These are phyloP conservation scores for Chlorella sorokiniana DNA, from an alignment of 139 green algal genomes.

Conservation along the genomic window DNA sequence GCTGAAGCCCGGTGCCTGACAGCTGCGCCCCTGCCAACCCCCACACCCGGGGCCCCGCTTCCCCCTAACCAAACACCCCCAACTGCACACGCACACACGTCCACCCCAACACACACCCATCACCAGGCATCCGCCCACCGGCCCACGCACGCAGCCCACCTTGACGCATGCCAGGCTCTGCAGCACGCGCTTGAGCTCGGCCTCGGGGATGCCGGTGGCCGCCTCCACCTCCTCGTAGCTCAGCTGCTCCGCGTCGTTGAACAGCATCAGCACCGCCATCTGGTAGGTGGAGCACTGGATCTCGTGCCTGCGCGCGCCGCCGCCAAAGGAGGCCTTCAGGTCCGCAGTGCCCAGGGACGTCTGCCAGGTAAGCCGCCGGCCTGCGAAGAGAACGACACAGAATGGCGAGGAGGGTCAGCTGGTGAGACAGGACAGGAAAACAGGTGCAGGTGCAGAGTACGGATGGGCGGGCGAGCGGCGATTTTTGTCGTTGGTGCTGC, in stretches of 20 bases:
- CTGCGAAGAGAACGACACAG: constrained; percentile 51
- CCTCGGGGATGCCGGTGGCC: constrained; percentile 79
- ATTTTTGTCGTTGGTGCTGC: no score
- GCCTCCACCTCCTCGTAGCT: constrained; percentile 61
- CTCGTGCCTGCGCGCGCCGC: constrained; percentile 77
- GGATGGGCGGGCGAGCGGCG: no score
- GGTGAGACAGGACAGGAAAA: not conserved
- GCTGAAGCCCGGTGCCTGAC: no score
- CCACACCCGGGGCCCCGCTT: no score
- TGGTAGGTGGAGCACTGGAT: constrained; percentile 92
- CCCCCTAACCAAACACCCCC: not conserved
- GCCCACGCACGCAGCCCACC: no score
- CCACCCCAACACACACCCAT: not conserved
- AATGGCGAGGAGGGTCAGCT: not conserved
- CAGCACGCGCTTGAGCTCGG: constrained; percentile 89
- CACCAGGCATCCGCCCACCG: not conserved
- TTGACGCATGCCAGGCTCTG: constrained; percentile 91
- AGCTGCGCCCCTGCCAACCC: no score
- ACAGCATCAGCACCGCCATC: constrained; percentile 93
- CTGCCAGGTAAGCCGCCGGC: constrained; percentile 95
- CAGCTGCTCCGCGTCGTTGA: constrained; percentile 85
- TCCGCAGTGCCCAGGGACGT: constrained; percentile 95
- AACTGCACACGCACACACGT: not conserved
- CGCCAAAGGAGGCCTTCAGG: constrained; percentile 76
- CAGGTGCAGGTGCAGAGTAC: not conserved